Percentiles rank a stretch among this genome's conserved stretches.
Conservation (phyloP, 2,329 filamentous ascomycete species). For the Alternaria hordeiaustralica region DNA sequence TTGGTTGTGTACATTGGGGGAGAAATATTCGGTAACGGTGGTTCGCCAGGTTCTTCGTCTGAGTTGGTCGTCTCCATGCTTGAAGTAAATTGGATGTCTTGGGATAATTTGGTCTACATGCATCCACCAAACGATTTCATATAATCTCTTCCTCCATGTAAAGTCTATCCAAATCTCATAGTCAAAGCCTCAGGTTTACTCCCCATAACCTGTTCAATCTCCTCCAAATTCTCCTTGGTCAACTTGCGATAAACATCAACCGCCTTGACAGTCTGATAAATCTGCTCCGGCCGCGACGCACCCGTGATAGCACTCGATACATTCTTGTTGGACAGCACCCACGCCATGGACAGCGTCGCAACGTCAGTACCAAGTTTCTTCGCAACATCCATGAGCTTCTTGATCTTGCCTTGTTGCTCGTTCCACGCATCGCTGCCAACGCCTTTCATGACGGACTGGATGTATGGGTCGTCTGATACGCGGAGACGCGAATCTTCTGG, state of each 20-base stretch:
- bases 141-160: no score
- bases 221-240: conserved; percentile 53
- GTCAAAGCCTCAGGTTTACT: conserved; percentile 41
- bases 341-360: conserved; percentile 46
- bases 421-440: conserved; percentile 61
- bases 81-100: no score
- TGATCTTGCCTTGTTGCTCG: conserved; percentile 64
- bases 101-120: no score
- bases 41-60: no score
- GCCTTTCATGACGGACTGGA: conserved; percentile 50
- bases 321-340: conserved; percentile 44
- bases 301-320: conserved; percentile 41
- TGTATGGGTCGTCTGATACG: conserved; percentile 62
- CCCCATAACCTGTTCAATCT: conserved; percentile 46
- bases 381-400: conserved; percentile 58
- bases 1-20: no score
- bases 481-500: conserved; percentile 65
- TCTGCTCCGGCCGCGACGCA: conserved; percentile 38
- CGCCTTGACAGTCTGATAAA: conserved; percentile 50
- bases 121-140: no score
- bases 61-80: no score
- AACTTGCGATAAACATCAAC: conserved; percentile 54
- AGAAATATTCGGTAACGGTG: no score
- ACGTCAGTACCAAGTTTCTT: conserved; percentile 67
- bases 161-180: conserved; percentile 30